These are phyloP conservation scores for Sporothrix brunneoviolacea DNA, from an alignment of 2,329 filamentous ascomycete genomes.

Conservation along the genomic window DNA sequence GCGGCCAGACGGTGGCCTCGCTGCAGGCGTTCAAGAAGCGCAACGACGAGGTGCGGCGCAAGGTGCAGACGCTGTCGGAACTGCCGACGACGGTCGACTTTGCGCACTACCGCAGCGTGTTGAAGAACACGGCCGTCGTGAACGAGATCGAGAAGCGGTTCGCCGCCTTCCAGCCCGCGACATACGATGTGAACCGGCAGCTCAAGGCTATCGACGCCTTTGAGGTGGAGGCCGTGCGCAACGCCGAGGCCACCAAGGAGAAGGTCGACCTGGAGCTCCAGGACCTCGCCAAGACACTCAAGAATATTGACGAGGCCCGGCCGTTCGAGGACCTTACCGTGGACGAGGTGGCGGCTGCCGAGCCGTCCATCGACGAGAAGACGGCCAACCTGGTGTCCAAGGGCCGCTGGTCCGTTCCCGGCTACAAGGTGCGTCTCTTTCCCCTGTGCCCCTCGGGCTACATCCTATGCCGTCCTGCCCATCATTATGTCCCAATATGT, in stretches of 20 bases:
- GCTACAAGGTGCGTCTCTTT: constrained; percentile 78
- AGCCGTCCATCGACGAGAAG: constrained; percentile 97
- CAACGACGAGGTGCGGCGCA: constrained; percentile 97
- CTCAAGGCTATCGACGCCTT: constrained; percentile 98
- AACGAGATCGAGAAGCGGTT: constrained; percentile 98
- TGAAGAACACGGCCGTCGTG: constrained; percentile 94
- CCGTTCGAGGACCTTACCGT: constrained; percentile 97
- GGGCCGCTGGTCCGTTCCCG: constrained; percentile 95
- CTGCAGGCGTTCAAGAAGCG: constrained; percentile 99
- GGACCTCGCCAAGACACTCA: constrained; percentile 88
- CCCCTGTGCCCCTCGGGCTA: neutral
- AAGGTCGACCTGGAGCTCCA: constrained; percentile 92
- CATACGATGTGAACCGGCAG: constrained; percentile 89
- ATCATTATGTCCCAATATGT: neutral
- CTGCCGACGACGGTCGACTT: constrained; percentile 87
- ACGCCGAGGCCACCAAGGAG: constrained; percentile 92
- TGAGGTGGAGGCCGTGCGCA: constrained; percentile 93
- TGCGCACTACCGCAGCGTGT: constrained; percentile 76
- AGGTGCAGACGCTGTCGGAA: constrained; percentile 77
- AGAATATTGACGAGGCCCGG: constrained; percentile 94
- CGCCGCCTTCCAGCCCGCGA: constrained; percentile 80
- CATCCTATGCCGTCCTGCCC: neutral
- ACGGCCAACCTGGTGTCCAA: constrained; percentile 90
- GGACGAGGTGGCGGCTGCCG: constrained; percentile 89
- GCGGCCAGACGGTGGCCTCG: constrained; percentile 84